Conservation (phyloP, 1,284 basidiomycete genomes). For the Malassezia sympodialis region DNA sequence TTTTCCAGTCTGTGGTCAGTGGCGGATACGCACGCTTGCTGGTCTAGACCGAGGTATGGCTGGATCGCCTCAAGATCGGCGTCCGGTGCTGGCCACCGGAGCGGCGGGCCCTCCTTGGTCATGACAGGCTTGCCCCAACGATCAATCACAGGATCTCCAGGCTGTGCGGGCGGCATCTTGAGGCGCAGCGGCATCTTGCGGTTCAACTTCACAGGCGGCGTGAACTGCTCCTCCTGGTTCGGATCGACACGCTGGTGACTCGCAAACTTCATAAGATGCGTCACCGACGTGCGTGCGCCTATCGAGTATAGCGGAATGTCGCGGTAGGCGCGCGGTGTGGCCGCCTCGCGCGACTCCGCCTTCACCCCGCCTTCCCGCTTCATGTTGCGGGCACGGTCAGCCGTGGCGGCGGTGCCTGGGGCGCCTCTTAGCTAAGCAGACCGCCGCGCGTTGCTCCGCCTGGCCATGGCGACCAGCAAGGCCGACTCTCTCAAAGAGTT, state of each 20-base stretch:
- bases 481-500: background rate
- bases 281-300: slow-evolving; percentile 24
- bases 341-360: slow-evolving; percentile 12
- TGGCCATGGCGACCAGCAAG: slow-evolving; percentile 4
- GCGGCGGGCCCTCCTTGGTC: slow-evolving; percentile 29
- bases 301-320: slow-evolving; percentile 43
- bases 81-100: slow-evolving; percentile 28
- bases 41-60: slow-evolving; percentile 9
- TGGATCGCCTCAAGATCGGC: slow-evolving; percentile 26
- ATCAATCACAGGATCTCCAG: slow-evolving; percentile 38
- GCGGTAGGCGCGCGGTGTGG: slow-evolving; percentile 33
- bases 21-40: background rate
- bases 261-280: slow-evolving; percentile 44
- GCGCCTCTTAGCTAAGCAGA: background rate
- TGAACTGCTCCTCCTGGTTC: slow-evolving; percentile 32
- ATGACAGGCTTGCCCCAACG: slow-evolving; percentile 34
- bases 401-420: background rate
- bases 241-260: slow-evolving; percentile 39
- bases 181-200: slow-evolving; percentile 43
- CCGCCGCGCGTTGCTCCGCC: background rate
- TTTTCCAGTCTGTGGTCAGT: slow-evolving; percentile 5
- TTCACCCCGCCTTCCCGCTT: slow-evolving; percentile 12
- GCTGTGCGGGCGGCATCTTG: slow-evolving; percentile 33
- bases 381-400: slow-evolving; percentile 2
- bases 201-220: slow-evolving; percentile 44